These are phyloP conservation scores for Candida ipomoeae DNA, from an alignment of 805 yeast species.

Conservation along the genomic window DNA sequence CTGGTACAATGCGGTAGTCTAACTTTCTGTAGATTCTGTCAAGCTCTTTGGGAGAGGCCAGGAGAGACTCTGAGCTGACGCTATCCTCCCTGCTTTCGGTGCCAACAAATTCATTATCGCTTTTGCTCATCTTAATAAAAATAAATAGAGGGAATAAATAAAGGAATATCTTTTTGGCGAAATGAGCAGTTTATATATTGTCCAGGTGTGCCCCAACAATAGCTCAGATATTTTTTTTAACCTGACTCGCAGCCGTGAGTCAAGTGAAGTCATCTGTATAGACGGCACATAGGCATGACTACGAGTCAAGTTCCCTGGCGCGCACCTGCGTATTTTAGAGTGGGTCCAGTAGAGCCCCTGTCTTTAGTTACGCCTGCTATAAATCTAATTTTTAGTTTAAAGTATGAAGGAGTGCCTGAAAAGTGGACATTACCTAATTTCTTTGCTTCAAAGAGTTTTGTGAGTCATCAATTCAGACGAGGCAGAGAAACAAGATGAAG, in stretches of 20 bases:
- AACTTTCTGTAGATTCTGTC: conserved; percentile 57
- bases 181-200: not conserved
- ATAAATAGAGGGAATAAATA: too few relatives aligned
- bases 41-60: conserved; percentile 23
- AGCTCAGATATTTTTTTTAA: conserved; percentile 5
- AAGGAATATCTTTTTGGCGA: not conserved
- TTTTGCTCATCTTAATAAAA: not conserved
- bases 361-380: not conserved
- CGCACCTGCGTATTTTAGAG: not conserved
- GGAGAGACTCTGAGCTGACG: conserved; percentile 3
- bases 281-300: conserved; percentile 14
- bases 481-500: not conserved
- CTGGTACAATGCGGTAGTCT: conserved; percentile 73
- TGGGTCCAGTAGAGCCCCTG: not conserved
- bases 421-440: not conserved
- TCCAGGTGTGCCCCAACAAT: not conserved
- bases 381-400: too few relatives aligned
- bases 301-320: conserved; percentile 10
- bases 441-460: too few relatives aligned
- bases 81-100: conserved; percentile 11
- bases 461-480: not conserved
- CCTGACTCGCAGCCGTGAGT: conserved; percentile 16
- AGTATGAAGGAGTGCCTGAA: not conserved
- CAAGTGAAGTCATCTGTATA: conserved; percentile 14
- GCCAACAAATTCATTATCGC: not conserved